Percentiles rank a stretch among this genome's conserved stretches.
phyloP scores from a whole-genome alignment of 768 basidiomycete species.

The Cubamyces sp. region DNA sequence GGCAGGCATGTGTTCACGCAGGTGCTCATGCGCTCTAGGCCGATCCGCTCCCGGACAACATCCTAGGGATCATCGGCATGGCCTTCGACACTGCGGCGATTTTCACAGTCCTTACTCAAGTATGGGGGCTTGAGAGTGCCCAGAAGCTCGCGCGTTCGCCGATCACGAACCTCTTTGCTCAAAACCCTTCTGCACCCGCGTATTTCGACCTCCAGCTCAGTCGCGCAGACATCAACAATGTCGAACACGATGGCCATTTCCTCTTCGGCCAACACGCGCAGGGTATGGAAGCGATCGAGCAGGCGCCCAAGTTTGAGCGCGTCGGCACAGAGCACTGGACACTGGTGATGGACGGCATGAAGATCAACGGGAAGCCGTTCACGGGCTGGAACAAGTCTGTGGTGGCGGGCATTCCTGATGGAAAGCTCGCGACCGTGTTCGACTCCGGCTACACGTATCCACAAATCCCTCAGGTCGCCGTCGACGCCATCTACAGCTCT shows the following conservation, averaged over 20 bases:
- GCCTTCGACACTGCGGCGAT: conserved; percentile 80
- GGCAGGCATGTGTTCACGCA: background rate
- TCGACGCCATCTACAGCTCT: conserved; percentile 35
- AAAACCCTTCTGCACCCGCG: conserved; percentile 28
- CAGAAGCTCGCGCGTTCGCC: conserved; percentile 24
- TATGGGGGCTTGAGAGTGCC: conserved; percentile 18
- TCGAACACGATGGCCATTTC: conserved; percentile 31
- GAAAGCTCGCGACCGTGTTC: conserved; percentile 32
- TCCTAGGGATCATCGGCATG: conserved; percentile 73
- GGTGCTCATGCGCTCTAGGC: background rate
- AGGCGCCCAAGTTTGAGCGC: conserved; percentile 43
- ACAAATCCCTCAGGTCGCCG: conserved; percentile 26
- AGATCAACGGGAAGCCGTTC: conserved; percentile 57
- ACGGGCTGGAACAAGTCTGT: conserved; percentile 42
- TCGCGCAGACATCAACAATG: conserved; percentile 24
- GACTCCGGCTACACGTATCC: conserved; percentile 36
- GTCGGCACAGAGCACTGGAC: conserved; percentile 30
- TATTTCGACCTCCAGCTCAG: conserved; percentile 32
- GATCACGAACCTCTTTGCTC: conserved; percentile 30
- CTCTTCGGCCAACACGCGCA: conserved; percentile 31
- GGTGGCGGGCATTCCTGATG: conserved; percentile 23
- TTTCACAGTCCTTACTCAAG: conserved; percentile 43
- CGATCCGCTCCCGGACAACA: conserved; percentile 49
- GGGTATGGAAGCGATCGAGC: conserved; percentile 16
- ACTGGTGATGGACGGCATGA: conserved; percentile 36